Evolutionary conservation across 169 alveolate species (phyloP).

Genomic region (Toxoplasma gondii): DNA sequence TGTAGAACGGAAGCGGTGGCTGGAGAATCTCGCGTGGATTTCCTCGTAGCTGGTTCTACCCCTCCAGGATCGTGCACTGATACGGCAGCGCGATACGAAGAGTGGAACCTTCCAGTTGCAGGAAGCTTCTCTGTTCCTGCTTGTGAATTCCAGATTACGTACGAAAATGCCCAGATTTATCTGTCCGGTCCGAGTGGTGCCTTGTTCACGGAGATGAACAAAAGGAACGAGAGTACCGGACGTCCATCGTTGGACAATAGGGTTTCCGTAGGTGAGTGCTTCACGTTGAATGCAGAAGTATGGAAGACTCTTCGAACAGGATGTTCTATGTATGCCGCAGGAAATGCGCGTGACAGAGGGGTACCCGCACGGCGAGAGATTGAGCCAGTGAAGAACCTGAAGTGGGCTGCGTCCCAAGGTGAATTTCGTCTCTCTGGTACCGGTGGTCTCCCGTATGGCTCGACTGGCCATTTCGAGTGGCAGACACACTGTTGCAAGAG

Average conservation of each 20-base stretch:
- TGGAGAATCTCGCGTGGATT: no score
- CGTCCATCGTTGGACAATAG: neutral
- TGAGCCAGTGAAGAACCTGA: neutral
- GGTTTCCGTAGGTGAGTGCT: constrained; percentile 31
- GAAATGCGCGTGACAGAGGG: neutral
- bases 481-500: no score
- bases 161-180: constrained; percentile 20
- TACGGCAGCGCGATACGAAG: neutral
- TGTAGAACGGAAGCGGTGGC: no score
- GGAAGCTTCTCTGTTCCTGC: constrained; percentile 3
- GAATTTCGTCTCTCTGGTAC: neutral
- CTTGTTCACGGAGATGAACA: neutral
- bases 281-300: constrained; percentile 21
- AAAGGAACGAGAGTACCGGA: neutral
- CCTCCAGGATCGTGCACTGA: neutral
- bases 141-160: constrained; percentile 9
- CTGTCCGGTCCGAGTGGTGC: neutral
- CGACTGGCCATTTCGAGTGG: no score
- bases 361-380: neutral
- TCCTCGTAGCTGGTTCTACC: no score
- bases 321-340: neutral
- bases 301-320: neutral
- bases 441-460: no score
- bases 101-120: constrained; percentile 33
- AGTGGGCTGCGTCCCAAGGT: neutral